Evolutionary conservation across 2,329 filamentous ascomycete species (phyloP).

Genomic region (Aspergillus floridensis): DNA sequence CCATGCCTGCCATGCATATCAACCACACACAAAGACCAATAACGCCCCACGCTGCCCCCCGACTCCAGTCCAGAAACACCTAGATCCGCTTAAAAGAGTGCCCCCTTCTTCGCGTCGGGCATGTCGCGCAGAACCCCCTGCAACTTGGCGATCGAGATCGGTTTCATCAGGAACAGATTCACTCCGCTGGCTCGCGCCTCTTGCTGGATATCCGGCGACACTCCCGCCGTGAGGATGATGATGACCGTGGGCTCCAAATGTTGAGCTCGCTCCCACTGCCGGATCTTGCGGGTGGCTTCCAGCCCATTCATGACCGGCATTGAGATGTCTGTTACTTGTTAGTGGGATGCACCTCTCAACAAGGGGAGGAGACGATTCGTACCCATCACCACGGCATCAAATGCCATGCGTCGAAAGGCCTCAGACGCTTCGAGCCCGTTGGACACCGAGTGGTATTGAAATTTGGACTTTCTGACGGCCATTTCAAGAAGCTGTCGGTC

Average conservation of each 20-base stretch:
- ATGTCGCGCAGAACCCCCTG: background rate
- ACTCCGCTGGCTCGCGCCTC: conserved; percentile 32
- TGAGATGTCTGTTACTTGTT: conserved; percentile 27
- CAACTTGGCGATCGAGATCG: conserved; percentile 11
- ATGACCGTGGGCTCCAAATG: conserved; percentile 20
- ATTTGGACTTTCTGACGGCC: background rate
- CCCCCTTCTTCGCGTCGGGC: background rate
- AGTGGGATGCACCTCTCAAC: background rate
- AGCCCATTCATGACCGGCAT: conserved; percentile 40
- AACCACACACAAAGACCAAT: background rate
- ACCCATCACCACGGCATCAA: background rate
- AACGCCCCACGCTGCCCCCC: background rate
- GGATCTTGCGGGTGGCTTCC: conserved; percentile 30
- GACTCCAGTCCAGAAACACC: background rate
- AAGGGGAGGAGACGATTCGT: background rate
- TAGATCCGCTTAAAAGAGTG: background rate
- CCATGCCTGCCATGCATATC: background rate
- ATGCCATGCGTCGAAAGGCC: background rate
- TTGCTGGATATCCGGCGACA: conserved; percentile 25
- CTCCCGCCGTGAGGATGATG: conserved; percentile 32
- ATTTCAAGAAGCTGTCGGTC: background rate
- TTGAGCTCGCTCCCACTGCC: conserved; percentile 20
- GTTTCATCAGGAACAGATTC: conserved; percentile 33
- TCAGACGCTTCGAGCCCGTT: background rate
- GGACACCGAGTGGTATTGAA: background rate